phyloP scores from a whole-genome alignment of 345 rosid genomes.

The Citrus mangshanensis region DNA sequence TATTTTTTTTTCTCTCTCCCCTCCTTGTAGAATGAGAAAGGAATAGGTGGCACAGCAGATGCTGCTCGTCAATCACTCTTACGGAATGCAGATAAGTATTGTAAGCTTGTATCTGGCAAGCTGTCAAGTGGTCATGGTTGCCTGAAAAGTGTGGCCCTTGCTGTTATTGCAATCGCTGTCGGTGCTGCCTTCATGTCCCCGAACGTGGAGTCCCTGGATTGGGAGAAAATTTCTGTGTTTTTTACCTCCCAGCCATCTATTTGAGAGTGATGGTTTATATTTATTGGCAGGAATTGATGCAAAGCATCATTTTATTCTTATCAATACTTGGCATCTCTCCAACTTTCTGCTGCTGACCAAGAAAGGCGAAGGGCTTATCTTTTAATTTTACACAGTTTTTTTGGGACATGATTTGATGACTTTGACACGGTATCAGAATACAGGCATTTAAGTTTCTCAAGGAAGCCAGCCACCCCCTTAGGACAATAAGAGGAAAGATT shows the following conservation, averaged over 20 bases:
- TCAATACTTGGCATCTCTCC: slow-evolving; percentile 14
- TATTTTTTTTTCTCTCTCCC: neutral
- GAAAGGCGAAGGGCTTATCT: neutral
- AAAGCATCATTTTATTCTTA: slow-evolving; percentile 21
- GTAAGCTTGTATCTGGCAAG: slow-evolving; percentile 46
- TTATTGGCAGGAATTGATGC: slow-evolving; percentile 14
- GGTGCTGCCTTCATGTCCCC: slow-evolving; percentile 46
- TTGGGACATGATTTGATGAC: slow-evolving; percentile 12
- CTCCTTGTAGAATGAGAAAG: slow-evolving; percentile 55
- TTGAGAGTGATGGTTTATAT: neutral
- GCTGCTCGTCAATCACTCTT: slow-evolving; percentile 26
- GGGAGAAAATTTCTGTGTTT: slow-evolving; percentile 30
- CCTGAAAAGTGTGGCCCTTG: slow-evolving; percentile 44
- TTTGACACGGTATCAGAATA: slow-evolving; percentile 13
- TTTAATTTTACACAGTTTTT: neutral
- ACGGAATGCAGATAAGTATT: slow-evolving; percentile 53
- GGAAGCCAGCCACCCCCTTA: neutral
- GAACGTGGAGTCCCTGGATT: slow-evolving; percentile 30
- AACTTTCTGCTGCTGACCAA: slow-evolving; percentile 14
- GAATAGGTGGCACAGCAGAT: slow-evolving; percentile 33
- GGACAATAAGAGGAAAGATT: slow-evolving; percentile 16
- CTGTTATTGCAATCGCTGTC: slow-evolving; percentile 35
- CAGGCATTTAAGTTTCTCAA: slow-evolving; percentile 12
- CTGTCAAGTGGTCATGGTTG: slow-evolving; percentile 48
- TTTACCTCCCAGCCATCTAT: slow-evolving; percentile 26